Evolutionary conservation across 2,329 filamentous ascomycete species (phyloP), one percentile per base, ranked within the genome.

Genomic region (Leptodontidium sp.): DNA sequence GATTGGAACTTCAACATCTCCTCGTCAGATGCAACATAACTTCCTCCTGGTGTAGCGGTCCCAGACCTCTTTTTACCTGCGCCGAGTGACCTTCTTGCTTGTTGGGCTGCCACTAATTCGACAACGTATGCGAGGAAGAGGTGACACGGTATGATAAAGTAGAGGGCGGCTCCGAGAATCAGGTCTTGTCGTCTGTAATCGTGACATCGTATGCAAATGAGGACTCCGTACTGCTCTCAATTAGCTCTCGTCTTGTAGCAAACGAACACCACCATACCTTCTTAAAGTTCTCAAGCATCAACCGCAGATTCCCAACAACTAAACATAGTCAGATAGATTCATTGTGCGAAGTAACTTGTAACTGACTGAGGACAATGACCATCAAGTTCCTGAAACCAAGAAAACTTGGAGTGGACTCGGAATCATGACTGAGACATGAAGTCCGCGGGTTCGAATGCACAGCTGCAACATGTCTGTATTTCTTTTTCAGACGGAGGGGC

Each of bases 241-340:
- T 72, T 68, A 76, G 72, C 66, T 50, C 32, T 68, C 9, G 24
- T 32, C 55, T 17, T 26, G n/a, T 17, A 24, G 38, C 24, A 15
- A 38, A 21, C 17, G 45, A 35, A 15, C 17, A 21, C 2, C 65
- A 24, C 72, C 72, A 70, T 78, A 93, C 93, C 86, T 98, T 98
- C 84, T 95, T 93, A 74, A 95, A 93, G 78, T 99, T 99, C 81
- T 98, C 96, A 77, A 99, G 94, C 83, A 98, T 93, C 76, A 99
- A 85, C 72, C 96, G 90, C 63, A 99, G 82, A 79, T 99, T 99
- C 76, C 94, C 96, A 61, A 95, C 93, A 77, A 98, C 93, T 94
- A 74, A 58, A 38, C 70, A 53, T 65, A 2, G 57, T 53, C 38
- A 49, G 64, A 68, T 58, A 45, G 8, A 32, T 38, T 49, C 21